Evolutionary conservation across 495 filamentous ascomycete species (phyloP).

Genomic region (Rhizodiscina lignyota): DNA sequence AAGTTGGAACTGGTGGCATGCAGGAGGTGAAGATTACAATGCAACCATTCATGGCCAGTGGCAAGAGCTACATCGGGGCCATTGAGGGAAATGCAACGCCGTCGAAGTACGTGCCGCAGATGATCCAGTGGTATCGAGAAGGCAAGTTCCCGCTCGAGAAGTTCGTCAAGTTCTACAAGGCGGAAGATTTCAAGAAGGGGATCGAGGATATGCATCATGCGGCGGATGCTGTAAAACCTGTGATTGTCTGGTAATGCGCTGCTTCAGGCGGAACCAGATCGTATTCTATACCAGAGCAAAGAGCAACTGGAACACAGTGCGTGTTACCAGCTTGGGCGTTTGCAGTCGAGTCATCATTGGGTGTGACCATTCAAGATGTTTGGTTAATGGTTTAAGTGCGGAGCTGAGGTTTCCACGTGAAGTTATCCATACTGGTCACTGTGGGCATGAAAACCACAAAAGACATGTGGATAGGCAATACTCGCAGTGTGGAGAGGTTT

Average conservation of each 20-base stretch:
- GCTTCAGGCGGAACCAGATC: not conserved
- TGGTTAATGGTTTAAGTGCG: too few relatives aligned
- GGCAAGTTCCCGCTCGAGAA: slow-evolving; percentile 19
- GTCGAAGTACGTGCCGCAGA: slow-evolving; percentile 4
- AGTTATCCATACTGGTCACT: too few relatives aligned
- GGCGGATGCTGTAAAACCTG: not conserved
- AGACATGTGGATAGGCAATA: too few relatives aligned
- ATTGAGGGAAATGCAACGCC: slow-evolving; percentile 6
- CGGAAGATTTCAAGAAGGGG: slow-evolving; percentile 2
- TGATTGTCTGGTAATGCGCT: not conserved
- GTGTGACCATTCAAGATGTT: too few relatives aligned
- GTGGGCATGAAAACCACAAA: too few relatives aligned
- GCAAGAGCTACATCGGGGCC: slow-evolving; percentile 12
- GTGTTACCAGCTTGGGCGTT: too few relatives aligned
- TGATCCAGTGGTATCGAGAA: slow-evolving; percentile 19
- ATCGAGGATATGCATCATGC: not conserved
- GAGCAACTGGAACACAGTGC: too few relatives aligned
- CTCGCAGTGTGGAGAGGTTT: too few relatives aligned
- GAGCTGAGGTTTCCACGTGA: too few relatives aligned
- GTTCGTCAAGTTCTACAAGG: slow-evolving; percentile 12
- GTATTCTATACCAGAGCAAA: too few relatives aligned
- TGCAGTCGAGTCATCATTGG: too few relatives aligned
- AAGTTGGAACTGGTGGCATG: slow-evolving; percentile 11
- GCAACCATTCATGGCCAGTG: slow-evolving; percentile 9
- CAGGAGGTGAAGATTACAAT: slow-evolving; percentile 8